These are phyloP conservation scores for Thielaviopsis punctulata DNA, from an alignment of 2,329 filamentous ascomycete species.

Conservation along the genomic window DNA sequence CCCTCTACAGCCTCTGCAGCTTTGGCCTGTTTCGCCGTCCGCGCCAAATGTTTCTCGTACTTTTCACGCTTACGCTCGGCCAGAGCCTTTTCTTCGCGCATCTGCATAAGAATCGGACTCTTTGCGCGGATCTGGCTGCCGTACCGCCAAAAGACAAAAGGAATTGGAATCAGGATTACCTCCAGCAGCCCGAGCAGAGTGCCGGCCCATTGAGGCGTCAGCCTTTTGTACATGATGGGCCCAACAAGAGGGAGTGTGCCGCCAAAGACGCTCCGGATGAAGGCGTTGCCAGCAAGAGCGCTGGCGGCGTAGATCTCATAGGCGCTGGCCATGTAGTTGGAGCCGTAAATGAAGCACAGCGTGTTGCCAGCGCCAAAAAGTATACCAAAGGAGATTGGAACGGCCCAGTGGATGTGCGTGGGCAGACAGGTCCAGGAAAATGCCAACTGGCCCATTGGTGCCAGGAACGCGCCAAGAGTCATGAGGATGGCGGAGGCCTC, in stretches of 20 bases:
- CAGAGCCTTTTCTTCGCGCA: conserved; percentile 28
- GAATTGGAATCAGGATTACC: conserved; percentile 59
- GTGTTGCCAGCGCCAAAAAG: conserved; percentile 66
- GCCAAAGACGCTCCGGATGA: conserved; percentile 56
- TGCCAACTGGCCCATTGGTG: conserved; percentile 63
- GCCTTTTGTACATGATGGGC: conserved; percentile 47
- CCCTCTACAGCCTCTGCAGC: not conserved
- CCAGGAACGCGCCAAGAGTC: conserved; percentile 56
- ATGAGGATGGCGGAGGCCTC: conserved; percentile 72
- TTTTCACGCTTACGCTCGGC: conserved; percentile 8
- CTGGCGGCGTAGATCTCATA: conserved; percentile 73
- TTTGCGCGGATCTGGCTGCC: conserved; percentile 34
- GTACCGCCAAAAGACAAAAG: conserved; percentile 57
- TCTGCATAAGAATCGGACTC: conserved; percentile 29
- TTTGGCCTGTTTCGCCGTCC: not conserved
- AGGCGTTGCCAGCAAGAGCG: conserved; percentile 63
- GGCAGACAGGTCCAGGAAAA: conserved; percentile 83
- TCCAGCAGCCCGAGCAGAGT: conserved; percentile 61
- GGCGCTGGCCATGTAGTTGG: conserved; percentile 61
- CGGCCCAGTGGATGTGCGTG: conserved; percentile 60
- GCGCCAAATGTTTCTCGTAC: conserved; percentile 1
- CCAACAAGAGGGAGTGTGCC: conserved; percentile 64
- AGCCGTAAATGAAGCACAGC: conserved; percentile 64
- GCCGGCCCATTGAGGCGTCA: conserved; percentile 65
- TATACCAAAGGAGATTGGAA: conserved; percentile 60